A percentile compares a stretch with the other conserved stretches of the same genome.
phyloP scores from a whole-genome alignment of 768 basidiomycete genomes.

The Lepiota venenata region DNA sequence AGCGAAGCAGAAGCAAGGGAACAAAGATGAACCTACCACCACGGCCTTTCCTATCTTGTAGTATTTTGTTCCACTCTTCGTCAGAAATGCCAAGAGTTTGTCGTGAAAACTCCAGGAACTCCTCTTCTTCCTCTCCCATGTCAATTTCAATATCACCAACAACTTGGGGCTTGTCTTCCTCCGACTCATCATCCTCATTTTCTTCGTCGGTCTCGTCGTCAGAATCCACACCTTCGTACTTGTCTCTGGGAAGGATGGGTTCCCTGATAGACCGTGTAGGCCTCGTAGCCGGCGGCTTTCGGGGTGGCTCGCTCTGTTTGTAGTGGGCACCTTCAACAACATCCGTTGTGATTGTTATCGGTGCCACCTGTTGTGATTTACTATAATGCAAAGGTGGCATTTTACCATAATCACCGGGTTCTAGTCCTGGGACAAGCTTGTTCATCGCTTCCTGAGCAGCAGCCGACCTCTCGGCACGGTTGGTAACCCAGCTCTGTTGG shows the following conservation, averaged over 20 bases:
- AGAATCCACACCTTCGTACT: slow-evolving; percentile 89
- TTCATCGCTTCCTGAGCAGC: slow-evolving; percentile 50
- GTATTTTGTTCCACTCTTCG: slow-evolving; percentile 86
- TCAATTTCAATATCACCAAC: slow-evolving; percentile 85
- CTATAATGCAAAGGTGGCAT: slow-evolving; percentile 72
- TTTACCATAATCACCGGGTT: slow-evolving; percentile 83
- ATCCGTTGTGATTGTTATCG: slow-evolving; percentile 41
- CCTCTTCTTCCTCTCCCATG: slow-evolving; percentile 91
- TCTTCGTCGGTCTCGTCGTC: slow-evolving; percentile 83
- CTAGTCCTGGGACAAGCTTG: slow-evolving; percentile 75
- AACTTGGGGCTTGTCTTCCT: slow-evolving; percentile 80
- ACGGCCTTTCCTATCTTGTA: slow-evolving; percentile 69
- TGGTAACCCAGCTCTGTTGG: slow-evolving; percentile 7
- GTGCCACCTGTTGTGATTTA: slow-evolving; percentile 67
- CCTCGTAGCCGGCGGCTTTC: slow-evolving; percentile 17
- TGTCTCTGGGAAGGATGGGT: slow-evolving; percentile 78
- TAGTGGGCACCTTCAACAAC: slow-evolving; percentile 26
- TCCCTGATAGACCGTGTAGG: slow-evolving; percentile 54
- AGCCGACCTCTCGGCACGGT: slow-evolving; percentile 1
- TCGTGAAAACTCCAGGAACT: slow-evolving; percentile 93
- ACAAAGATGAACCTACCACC: slow-evolving; percentile 60
- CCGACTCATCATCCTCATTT: slow-evolving; percentile 54
- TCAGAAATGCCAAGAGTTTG: slow-evolving; percentile 88
- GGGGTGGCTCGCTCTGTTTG: not conserved
- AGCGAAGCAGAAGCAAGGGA: not conserved